phyloP scores from a whole-genome alignment of 169 alveolate species.

The Plasmodium fragile region DNA sequence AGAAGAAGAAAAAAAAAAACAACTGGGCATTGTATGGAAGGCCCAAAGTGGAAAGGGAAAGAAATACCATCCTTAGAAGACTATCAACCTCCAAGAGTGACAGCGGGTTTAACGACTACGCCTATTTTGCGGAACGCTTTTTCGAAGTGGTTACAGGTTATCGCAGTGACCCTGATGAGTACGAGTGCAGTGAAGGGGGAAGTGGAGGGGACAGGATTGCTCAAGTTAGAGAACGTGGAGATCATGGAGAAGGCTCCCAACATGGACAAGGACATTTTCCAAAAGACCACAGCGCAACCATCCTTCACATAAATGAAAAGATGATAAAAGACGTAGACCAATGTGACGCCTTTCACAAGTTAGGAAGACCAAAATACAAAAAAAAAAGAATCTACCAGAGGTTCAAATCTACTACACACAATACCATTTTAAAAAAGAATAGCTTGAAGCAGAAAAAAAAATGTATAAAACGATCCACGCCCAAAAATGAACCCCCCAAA shows the following conservation, averaged over 20 bases:
- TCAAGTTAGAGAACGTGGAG: background rate
- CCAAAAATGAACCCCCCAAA: slow-evolving; percentile 16
- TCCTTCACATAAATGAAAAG: slow-evolving; percentile 18
- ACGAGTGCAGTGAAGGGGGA: background rate
- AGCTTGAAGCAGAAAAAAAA: slow-evolving; percentile 14
- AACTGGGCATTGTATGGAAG: slow-evolving; percentile 75
- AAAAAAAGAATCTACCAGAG: slow-evolving; percentile 17
- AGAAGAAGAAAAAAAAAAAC: slow-evolving; percentile 62
- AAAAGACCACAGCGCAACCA: background rate
- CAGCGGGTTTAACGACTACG: slow-evolving; percentile 38
- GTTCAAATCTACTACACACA: slow-evolving; percentile 38
- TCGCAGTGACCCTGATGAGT: slow-evolving; percentile 41
- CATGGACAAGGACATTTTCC: background rate
- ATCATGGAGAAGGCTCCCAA: background rate
- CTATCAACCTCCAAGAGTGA: slow-evolving; percentile 54
- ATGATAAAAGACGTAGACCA: slow-evolving; percentile 33
- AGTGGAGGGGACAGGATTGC: background rate
- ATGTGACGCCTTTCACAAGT: slow-evolving; percentile 20
- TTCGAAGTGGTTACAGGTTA: slow-evolving; percentile 66
- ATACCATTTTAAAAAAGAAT: slow-evolving; percentile 63
- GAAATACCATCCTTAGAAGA: slow-evolving; percentile 27
- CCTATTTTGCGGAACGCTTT: slow-evolving; percentile 54
- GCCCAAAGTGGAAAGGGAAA: slow-evolving; percentile 63
- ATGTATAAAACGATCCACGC: slow-evolving; percentile 10
- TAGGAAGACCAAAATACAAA: slow-evolving; percentile 52